Evolutionary conservation across 805 yeast species (phyloP), one percentile per base, ranked within the genome.

Genomic region (Scheffersomyces spartinae): DNA sequence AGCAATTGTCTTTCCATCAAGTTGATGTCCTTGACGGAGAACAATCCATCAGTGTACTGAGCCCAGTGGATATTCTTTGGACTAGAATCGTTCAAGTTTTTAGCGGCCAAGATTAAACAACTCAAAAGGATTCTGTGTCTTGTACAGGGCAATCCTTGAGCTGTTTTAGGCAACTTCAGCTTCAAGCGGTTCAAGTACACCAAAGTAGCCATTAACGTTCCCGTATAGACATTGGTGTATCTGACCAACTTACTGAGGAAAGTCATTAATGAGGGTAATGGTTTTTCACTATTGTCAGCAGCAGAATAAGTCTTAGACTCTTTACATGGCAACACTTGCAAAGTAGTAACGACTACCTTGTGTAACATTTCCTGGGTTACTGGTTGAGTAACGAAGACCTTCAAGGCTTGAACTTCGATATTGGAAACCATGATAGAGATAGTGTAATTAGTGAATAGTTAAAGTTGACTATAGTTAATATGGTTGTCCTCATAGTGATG

Each of bases 31-130:
- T 72, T 72, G 28, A 64, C 51, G 24, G 62, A 55, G 52, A 80
- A 78, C 21, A 80, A 58, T 2, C 82, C 84, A 40, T 79, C 85
- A 5, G 88, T 75, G 50, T 76, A 76, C 38, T 65, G 68, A 20
- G 83, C 74, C 93, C 93, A 80, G 49, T 79, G 85, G 36, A 62
- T 61, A 52, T 80, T 80, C 43, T 76, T 73, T 33, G 88, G 85
- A 8, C 82, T 72, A 5, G 79, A 71, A 45, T 80, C 93, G 50
- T 80, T 79, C 58, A 75, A 79, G 51, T 61, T 73, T 47, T 80
- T 80, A 24, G 84, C 70, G 10, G 83, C 70, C 33, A 80, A 59
- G 31, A 80, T 77, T 39, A 80, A 55, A 45, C 85, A 76, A 9
- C 84, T 80, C 28, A 80, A 61, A 37, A 80, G 71, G 32, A 80